Evolutionary conservation across 1,139 yeast species (phyloP).

Genomic region (Taiozyma onychis): DNA sequence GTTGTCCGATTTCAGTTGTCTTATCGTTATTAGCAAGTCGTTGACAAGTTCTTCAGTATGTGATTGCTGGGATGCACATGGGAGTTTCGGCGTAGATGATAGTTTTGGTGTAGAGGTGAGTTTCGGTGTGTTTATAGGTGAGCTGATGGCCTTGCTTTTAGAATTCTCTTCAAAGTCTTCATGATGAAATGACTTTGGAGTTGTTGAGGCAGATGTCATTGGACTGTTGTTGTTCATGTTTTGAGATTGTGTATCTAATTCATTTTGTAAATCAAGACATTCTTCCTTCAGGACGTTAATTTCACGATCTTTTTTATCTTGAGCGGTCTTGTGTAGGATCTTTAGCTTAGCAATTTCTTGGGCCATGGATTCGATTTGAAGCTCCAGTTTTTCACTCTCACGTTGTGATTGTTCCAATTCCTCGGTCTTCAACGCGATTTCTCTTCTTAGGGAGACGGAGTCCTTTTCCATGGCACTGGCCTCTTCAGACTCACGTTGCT

Average conservation of each 20-base stretch:
- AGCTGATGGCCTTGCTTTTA: background rate
- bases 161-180: background rate
- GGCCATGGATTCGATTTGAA: constrained; percentile 6
- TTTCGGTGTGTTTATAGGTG: background rate
- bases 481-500: background rate
- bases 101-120: constrained; percentile 5
- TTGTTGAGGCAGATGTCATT: constrained; percentile 8
- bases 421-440: background rate
- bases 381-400: constrained; percentile 5
- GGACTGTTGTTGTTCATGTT: constrained; percentile 10
- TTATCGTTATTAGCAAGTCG: constrained; percentile 18
- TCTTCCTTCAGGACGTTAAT: constrained; percentile 15
- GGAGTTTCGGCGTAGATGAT: background rate
- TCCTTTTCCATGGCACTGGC: background rate
- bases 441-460: background rate
- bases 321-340: constrained; percentile 13
- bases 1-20: constrained; percentile 16
- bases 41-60: constrained; percentile 12
- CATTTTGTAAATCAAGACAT: constrained; percentile 8
- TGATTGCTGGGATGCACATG: background rate
- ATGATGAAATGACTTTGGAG: background rate
- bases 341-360: constrained; percentile 17
- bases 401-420: background rate
- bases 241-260: constrained; percentile 7
- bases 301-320: constrained; percentile 15